Evolutionary conservation across 305 asterid species (phyloP).

Genomic region (Stenogyne calaminthoides): DNA sequence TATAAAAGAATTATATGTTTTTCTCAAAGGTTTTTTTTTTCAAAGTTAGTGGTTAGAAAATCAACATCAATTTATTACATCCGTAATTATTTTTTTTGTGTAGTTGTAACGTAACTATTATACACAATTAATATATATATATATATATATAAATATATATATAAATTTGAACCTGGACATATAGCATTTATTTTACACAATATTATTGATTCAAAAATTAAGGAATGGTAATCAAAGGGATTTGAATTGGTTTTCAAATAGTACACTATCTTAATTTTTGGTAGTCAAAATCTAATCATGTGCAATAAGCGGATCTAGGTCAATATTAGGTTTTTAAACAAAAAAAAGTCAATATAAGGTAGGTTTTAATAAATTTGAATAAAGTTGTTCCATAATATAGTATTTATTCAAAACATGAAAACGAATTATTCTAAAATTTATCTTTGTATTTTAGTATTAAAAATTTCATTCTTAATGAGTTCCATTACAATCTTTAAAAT

Average conservation of each 20-base stretch:
- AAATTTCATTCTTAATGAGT: neutral
- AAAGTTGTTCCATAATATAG: too few relatives aligned
- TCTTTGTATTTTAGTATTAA: too few relatives aligned
- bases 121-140: neutral
- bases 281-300: neutral
- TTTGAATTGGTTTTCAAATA: neutral
- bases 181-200: neutral
- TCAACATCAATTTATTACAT: conserved; percentile 26
- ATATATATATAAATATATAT: too few relatives aligned
- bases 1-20: too few relatives aligned
- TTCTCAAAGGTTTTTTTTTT: neutral
- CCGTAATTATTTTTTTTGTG: too few relatives aligned
- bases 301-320: neutral
- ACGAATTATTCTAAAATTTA: too few relatives aligned
- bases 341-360: too few relatives aligned
- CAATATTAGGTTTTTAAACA: neutral
- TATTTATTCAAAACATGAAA: too few relatives aligned
- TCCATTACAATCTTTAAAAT: neutral
- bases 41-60: conserved; percentile 8
- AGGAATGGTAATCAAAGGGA: neutral
- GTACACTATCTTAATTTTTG: neutral
- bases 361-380: neutral
- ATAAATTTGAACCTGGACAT: neutral
- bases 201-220: neutral
- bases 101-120: conserved; percentile 26